Evolutionary conservation across 441 rosid genomes (phyloP).

Genomic region (Theobroma grandiflorum): DNA sequence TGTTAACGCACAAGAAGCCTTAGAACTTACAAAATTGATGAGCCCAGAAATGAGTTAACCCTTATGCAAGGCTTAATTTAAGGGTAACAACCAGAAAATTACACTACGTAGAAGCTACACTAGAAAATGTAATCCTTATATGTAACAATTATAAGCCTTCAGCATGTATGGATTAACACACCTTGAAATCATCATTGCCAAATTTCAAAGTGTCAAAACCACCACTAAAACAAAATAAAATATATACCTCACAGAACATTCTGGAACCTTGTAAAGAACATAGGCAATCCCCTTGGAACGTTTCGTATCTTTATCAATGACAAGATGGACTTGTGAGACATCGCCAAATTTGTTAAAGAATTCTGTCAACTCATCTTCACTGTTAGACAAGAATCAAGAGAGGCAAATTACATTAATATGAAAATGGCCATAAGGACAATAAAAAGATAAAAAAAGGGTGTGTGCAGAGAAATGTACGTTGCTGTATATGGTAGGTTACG

Average conservation of each 20-base stretch:
- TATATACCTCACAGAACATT: conserved; percentile 78
- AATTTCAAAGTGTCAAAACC: conserved; percentile 10
- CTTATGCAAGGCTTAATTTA: conserved; percentile 11
- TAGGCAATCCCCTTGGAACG: conserved; percentile 91
- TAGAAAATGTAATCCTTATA: not conserved
- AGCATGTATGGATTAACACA: conserved; percentile 12
- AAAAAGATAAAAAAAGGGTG: not conserved
- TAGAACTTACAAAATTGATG: not conserved
- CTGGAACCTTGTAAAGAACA: conserved; percentile 65
- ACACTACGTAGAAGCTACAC: not conserved
- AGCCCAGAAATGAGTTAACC: not conserved
- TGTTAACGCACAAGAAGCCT: not conserved
- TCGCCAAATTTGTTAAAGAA: conserved; percentile 67
- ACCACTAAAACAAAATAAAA: not conserved
- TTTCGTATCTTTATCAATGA: conserved; percentile 88
- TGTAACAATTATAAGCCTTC: not conserved
- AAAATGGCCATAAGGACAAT: not conserved
- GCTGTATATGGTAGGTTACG: conserved; percentile 86
- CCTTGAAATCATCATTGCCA: conserved; percentile 10
- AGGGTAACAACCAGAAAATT: not conserved
- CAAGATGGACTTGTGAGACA: conserved; percentile 77
- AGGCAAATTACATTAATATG: conserved; percentile 5
- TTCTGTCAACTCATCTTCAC: conserved; percentile 92
- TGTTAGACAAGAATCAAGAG: conserved; percentile 33
- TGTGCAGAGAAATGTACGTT: conserved; percentile 49